Percentiles rank a stretch among this genome's conserved stretches.
These are phyloP conservation scores for Aspergillus fumigatiaffinis DNA, from an alignment of 2,329 filamentous ascomycete genomes.

Conservation along the genomic window DNA sequence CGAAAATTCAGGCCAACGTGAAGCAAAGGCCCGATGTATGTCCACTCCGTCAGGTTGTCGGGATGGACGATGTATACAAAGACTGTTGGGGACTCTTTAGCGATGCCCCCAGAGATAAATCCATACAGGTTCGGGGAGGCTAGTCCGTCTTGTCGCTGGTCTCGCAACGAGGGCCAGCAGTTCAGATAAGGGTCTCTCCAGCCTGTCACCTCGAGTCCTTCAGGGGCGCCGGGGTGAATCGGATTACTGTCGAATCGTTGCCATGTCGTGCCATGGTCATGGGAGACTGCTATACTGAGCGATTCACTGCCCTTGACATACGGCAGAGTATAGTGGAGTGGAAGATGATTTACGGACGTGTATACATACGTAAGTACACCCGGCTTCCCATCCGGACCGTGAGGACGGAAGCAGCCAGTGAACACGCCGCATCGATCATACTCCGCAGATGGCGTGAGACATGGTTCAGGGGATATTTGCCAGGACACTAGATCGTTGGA, in stretches of 20 bases:
- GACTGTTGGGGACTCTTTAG: constrained; percentile 39
- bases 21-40: constrained; percentile 43
- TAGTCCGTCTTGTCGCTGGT: constrained; percentile 2
- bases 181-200: constrained; percentile 42
- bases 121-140: constrained; percentile 38
- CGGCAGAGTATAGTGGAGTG: constrained; percentile 39
- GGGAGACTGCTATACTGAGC: constrained; percentile 37
- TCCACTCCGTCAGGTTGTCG: constrained; percentile 42
- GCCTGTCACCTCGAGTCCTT: constrained; percentile 34
- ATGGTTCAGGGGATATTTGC: constrained; percentile 25
- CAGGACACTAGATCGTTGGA: constrained; percentile 39
- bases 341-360: constrained; percentile 38
- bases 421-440: constrained; percentile 43
- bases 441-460: constrained; percentile 28
- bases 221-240: constrained; percentile 33
- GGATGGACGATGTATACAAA: constrained; percentile 47
- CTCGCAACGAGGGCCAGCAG: constrained; percentile 24
- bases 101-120: constrained; percentile 48
- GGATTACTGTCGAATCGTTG: constrained; percentile 34
- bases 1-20: constrained; percentile 39
- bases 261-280: constrained; percentile 38
- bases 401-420: constrained; percentile 38
- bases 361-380: constrained; percentile 37
- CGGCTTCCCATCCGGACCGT: constrained; percentile 17
- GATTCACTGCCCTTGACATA: constrained; percentile 36